A percentile compares a stretch with the other conserved stretches of the same genome.
Evolutionary conservation across 768 basidiomycete genomes (phyloP).

Genomic region (Calocera viscosa): DNA sequence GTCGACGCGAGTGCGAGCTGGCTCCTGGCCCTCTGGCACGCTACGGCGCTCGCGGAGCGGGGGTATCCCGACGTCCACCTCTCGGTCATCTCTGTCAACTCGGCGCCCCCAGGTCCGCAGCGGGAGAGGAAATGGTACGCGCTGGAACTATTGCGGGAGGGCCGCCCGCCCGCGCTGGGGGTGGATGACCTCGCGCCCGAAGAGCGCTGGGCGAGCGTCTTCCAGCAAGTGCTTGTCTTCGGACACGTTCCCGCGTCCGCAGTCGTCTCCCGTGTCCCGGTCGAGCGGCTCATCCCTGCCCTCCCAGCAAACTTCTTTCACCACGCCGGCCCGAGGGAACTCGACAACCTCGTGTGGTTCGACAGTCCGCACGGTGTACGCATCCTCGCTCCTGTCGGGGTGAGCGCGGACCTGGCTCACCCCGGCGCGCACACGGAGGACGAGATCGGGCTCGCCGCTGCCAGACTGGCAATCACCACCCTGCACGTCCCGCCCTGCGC

Average conservation of each 20-base stretch:
- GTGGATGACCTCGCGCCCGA: neutral
- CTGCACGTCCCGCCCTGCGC: slow-evolving; percentile 7
- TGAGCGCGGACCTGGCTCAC: neutral
- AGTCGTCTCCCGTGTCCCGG: neutral
- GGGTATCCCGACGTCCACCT: slow-evolving; percentile 1
- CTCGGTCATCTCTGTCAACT: slow-evolving; percentile 2
- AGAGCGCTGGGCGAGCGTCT: neutral
- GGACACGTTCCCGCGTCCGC: neutral
- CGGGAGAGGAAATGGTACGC: slow-evolving; percentile 5
- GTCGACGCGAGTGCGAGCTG: slow-evolving; percentile 1
- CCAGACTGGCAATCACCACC: neutral
- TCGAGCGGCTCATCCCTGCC: slow-evolving; percentile 2
- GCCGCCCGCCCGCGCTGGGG: neutral
- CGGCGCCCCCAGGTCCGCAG: neutral
- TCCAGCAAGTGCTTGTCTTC: slow-evolving; percentile 7
- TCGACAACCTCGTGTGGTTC: neutral
- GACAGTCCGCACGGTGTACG: neutral
- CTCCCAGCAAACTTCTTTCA: slow-evolving; percentile 1
- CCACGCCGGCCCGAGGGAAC: neutral
- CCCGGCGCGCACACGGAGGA: neutral
- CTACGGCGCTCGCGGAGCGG: neutral
- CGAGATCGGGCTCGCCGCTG: neutral
- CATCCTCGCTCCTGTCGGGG: neutral
- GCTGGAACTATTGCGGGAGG: neutral
- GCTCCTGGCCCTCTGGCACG: slow-evolving; percentile 5